A percentile compares a stretch with the other conserved stretches of the same genome.
Conservation (phyloP, 2,329 filamentous ascomycete genomes). For the Fusarium praegraminearum region DNA sequence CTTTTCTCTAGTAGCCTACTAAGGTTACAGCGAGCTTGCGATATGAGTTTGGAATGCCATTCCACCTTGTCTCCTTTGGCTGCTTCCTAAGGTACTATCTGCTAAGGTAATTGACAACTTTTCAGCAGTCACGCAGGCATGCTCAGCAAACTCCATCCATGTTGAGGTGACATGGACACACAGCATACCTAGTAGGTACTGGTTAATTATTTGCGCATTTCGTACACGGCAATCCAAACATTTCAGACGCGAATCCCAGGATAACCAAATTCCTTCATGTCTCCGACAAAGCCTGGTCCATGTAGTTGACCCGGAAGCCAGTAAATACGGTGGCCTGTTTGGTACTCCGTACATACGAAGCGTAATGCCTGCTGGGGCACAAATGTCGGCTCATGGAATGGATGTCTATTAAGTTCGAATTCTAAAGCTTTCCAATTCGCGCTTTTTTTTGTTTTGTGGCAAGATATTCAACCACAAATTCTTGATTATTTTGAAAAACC, state of each 20-base stretch:
- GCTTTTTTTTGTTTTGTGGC: background rate
- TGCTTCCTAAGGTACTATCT: background rate
- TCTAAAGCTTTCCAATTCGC: background rate
- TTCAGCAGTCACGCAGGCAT: background rate
- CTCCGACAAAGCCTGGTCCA: constrained; percentile 20
- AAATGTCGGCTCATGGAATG: background rate
- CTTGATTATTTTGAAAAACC: background rate
- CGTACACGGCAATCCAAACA: constrained; percentile 12
- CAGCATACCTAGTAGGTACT: background rate
- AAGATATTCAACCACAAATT: background rate
- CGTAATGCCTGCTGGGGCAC: background rate
- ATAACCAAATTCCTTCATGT: constrained; percentile 9
- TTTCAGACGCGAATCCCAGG: constrained; percentile 7
- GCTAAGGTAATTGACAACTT: constrained; percentile 2
- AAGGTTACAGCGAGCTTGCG: constrained; percentile 8
- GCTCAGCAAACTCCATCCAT: background rate
- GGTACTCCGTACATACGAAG: background rate
- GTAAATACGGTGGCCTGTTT: background rate
- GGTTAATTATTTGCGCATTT: background rate
- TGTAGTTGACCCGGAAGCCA: constrained; percentile 12
- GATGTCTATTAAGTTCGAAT: background rate
- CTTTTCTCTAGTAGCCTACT: constrained; percentile 24
- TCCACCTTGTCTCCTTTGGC: background rate
- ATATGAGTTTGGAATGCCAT: background rate
- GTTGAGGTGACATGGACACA: constrained; percentile 1